Conservation (phyloP, 202 grass and related monocot genomes). For the Panicum virgatum region DNA sequence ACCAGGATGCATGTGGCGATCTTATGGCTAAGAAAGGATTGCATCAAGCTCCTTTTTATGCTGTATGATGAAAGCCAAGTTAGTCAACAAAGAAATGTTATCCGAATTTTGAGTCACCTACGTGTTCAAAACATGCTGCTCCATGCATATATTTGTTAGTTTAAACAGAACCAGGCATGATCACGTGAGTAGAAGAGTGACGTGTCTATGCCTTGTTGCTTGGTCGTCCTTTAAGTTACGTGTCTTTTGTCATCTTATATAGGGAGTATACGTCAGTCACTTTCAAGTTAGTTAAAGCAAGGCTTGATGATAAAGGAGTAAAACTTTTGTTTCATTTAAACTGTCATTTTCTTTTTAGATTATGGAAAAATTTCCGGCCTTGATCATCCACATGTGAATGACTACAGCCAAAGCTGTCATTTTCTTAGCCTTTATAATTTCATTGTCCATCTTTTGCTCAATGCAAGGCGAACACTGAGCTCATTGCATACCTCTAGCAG, state of each 20-base stretch:
- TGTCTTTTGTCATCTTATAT: constrained; percentile 4
- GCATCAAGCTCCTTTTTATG: neutral
- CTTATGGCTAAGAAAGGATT: neutral
- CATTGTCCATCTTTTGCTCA: neutral
- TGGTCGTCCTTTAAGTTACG: constrained; percentile 10
- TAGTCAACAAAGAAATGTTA: neutral
- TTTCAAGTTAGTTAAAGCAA: constrained; percentile 55
- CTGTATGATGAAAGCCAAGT: neutral
- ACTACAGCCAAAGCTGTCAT: too few species aligned
- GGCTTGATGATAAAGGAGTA: constrained; percentile 31
- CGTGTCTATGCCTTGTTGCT: neutral
- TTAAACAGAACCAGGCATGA: neutral
- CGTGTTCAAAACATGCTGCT: neutral
- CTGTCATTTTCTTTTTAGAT: too few species aligned
- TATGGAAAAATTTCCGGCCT: too few species aligned
- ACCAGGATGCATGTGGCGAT: too few species aligned
- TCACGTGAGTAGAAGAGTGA: neutral
- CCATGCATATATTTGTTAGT: neutral
- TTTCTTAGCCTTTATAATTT: neutral
- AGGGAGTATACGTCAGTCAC: constrained; percentile 17
- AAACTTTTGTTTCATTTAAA: neutral
- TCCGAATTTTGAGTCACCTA: neutral
- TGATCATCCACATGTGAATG: too few species aligned
- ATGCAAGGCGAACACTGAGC: neutral
- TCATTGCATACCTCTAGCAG: neutral